phyloP scores from a whole-genome alignment of 805 yeast species.

The Yarrowia sp. region DNA sequence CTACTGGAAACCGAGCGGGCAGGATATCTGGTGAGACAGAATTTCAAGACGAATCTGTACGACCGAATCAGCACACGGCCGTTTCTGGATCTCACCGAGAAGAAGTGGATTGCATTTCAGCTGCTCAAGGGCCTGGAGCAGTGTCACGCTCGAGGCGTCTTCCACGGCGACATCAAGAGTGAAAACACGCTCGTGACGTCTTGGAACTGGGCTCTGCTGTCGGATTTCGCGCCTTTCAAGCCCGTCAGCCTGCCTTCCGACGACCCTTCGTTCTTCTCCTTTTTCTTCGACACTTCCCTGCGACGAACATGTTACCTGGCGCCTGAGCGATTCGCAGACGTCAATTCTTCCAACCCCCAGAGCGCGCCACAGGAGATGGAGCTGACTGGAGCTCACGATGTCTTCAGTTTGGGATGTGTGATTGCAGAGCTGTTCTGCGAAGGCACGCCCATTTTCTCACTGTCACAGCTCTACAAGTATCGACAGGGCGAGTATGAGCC shows the following conservation, averaged over 20 bases:
- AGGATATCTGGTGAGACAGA: constrained; percentile 83
- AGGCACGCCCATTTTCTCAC: constrained; percentile 80
- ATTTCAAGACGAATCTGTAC: constrained; percentile 73
- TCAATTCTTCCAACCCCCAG: constrained; percentile 15
- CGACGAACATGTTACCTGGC: constrained; percentile 88
- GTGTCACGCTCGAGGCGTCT: constrained; percentile 60
- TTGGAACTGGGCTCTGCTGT: constrained; percentile 80
- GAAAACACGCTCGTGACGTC: constrained; percentile 85
- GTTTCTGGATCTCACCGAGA: constrained; percentile 75
- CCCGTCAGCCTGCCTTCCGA: constrained; percentile 87
- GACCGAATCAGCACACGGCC: constrained; percentile 86
- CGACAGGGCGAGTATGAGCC: constrained; percentile 67
- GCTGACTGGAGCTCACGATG: constrained; percentile 52
- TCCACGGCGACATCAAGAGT: constrained; percentile 89
- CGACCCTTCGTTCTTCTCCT: constrained; percentile 87
- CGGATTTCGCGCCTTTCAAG: constrained; percentile 83
- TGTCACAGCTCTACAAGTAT: constrained; percentile 83
- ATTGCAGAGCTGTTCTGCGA: constrained; percentile 86
- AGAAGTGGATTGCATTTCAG: constrained; percentile 82
- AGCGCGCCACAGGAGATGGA: constrained; percentile 35
- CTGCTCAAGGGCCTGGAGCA: constrained; percentile 59
- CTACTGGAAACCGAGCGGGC: constrained; percentile 88
- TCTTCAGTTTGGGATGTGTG: constrained; percentile 61
- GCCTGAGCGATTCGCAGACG: constrained; percentile 72
- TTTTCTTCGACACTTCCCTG: constrained; percentile 87